These are phyloP conservation scores for Geotrichum candidum DNA, from an alignment of 1,139 yeast species.

Conservation along the genomic window DNA sequence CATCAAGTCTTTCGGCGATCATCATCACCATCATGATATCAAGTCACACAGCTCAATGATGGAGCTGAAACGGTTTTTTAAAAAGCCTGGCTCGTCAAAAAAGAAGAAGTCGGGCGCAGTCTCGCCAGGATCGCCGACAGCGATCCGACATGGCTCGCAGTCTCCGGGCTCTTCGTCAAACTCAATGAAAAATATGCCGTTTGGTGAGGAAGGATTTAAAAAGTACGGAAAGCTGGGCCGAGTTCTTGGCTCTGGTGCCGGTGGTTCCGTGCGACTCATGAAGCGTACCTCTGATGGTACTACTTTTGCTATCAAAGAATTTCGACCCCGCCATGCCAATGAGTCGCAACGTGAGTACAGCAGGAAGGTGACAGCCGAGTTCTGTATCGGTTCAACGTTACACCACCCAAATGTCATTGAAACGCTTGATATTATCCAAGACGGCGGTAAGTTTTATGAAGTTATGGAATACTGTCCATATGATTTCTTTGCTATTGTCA, in stretches of 20 bases:
- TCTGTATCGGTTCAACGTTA: slow-evolving; percentile 91
- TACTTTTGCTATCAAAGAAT: slow-evolving; percentile 94
- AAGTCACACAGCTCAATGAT: slow-evolving; percentile 34
- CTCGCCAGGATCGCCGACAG: background rate
- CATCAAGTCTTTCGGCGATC: slow-evolving; percentile 7
- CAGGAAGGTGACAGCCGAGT: slow-evolving; percentile 93
- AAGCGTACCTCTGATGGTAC: slow-evolving; percentile 74
- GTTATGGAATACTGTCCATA: slow-evolving; percentile 97
- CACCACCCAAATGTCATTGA: slow-evolving; percentile 92
- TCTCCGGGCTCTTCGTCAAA: slow-evolving; percentile 19
- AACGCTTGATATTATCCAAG: slow-evolving; percentile 87
- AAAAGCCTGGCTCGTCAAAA: slow-evolving; percentile 18
- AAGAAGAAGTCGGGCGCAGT: background rate
- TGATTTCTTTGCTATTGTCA: slow-evolving; percentile 94
- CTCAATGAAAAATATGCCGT: slow-evolving; percentile 32
- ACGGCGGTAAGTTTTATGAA: slow-evolving; percentile 79
- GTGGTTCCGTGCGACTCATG: slow-evolving; percentile 88
- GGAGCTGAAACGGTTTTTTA: slow-evolving; percentile 39
- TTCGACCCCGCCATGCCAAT: slow-evolving; percentile 75
- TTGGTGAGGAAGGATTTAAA: slow-evolving; percentile 43
- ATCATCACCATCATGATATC: slow-evolving; percentile 15
- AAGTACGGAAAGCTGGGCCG: slow-evolving; percentile 89
- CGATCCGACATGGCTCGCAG: slow-evolving; percentile 18
- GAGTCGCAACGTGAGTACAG: slow-evolving; percentile 88
- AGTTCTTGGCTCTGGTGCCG: slow-evolving; percentile 94